Base-by-base conservation (phyloP, 2,329 filamentous ascomycete species). In the Alternaria viburni region DNA sequence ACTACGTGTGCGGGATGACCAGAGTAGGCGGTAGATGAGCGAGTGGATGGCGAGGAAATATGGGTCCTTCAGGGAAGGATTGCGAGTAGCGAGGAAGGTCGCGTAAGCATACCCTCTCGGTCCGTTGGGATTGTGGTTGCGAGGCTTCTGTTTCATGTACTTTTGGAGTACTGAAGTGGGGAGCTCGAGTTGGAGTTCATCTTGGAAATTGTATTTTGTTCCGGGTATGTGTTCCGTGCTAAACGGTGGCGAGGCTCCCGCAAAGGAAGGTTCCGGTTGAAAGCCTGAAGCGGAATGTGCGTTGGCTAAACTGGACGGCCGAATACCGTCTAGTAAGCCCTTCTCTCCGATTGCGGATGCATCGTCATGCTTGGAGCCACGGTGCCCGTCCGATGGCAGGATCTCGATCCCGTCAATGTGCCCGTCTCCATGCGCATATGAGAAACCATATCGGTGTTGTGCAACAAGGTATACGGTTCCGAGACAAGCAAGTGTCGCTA, bases 21-120 rank as follows among this genome's bases (percentile, higher is more conserved):
- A 79, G 7, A 79, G 69, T 1, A 78, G 36, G 6, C 77, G 73
- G 61, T 77, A 74, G 30, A 78, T 71, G 15, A 78, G 62, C 3
- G 74, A 74, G 12, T 77, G 74, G 6, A 78, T 75, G 15, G 77
- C 74, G 36, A 79, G 65, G 59, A 73, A 79, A 64, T 79, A 79
- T 1, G 77, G 75, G 41, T 79, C 77, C 59, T 75, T 70, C 4
- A 77, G 21, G 0, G 77, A 79, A 1, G 71, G 70, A 47, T 75
- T 76, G 6, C 69, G 69, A 1, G 73, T 76, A 12, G 72, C 69
- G 64, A 79, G 74, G 61, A 78, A 78, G 0, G 76, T 78, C 1
- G 77, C 77, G 23, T 76, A 79, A 3, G 75, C 68, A 61, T 74
- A 69, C 13, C 61, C 65, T 54, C 64, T 64, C 19, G 66, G 50